A percentile compares a stretch with the other conserved stretches of the same genome.
phyloP scores from a whole-genome alignment of 345 rosid species.

The Carallia brachiata region DNA sequence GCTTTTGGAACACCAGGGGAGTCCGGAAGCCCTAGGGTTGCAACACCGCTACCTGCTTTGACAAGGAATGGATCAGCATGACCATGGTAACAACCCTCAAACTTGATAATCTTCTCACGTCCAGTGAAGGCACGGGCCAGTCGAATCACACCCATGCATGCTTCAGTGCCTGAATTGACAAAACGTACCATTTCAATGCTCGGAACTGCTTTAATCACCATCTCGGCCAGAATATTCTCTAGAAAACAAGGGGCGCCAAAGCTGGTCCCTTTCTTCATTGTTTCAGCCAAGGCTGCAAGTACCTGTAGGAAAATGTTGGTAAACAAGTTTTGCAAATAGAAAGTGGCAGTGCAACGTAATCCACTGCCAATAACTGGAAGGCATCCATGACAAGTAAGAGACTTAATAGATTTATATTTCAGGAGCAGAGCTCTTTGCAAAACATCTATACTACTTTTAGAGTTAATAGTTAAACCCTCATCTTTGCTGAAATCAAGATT shows the following conservation, averaged over 20 bases:
- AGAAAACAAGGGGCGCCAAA: constrained; percentile 98
- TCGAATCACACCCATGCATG: constrained; percentile 94
- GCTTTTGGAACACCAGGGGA: constrained; percentile 94
- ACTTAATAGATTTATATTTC: not conserved
- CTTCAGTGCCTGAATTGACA: constrained; percentile 90
- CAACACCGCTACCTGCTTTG: constrained; percentile 97
- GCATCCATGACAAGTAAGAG: not conserved
- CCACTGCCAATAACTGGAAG: not conserved
- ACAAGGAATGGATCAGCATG: constrained; percentile 95
- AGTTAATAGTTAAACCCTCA: too few species aligned
- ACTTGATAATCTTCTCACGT: constrained; percentile 68
- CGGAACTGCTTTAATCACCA: constrained; percentile 95
- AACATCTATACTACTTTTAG: too few species aligned
- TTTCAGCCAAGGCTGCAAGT: constrained; percentile 78
- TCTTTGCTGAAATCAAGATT: too few species aligned
- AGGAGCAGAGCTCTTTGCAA: not conserved
- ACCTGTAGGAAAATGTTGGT: constrained; percentile 44
- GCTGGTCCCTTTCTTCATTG: constrained; percentile 98
- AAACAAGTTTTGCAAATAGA: not conserved
- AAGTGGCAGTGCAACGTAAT: not conserved
- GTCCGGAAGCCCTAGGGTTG: constrained; percentile 86
- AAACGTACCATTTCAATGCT: constrained; percentile 94
- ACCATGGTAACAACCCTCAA: constrained; percentile 97
- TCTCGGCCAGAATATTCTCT: constrained; percentile 82
- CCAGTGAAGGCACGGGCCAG: constrained; percentile 92